phyloP scores from a whole-genome alignment of 2,329 filamentous ascomycete genomes.

The Albifimbria verrucaria region DNA sequence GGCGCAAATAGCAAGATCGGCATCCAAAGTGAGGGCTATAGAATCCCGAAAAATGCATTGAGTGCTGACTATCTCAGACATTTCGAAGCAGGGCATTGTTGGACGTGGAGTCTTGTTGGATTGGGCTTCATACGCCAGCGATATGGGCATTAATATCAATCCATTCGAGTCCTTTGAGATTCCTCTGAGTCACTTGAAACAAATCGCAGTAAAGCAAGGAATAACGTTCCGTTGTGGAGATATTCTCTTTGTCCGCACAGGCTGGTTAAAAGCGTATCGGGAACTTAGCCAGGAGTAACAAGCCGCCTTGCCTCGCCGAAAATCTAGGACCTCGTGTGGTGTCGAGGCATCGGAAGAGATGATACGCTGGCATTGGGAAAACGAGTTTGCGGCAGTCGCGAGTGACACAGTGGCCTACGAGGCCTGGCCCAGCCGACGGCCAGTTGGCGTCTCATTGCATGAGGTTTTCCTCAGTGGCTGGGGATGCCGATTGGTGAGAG shows the following conservation, averaged over 20 bases:
- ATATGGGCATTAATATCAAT: conserved; percentile 30
- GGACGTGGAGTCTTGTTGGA: conserved; percentile 52
- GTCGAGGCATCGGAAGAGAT: conserved; percentile 45
- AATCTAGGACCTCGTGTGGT: conserved; percentile 31
- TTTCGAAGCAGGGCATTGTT: conserved; percentile 34
- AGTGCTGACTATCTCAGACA: not conserved
- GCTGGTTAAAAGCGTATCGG: conserved; percentile 44
- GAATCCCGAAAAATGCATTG: not conserved
- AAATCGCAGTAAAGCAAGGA: conserved; percentile 40
- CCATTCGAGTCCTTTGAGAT: conserved; percentile 40
- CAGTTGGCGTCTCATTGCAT: conserved; percentile 32
- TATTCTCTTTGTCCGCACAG: conserved; percentile 54
- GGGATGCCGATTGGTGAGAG: conserved; percentile 38
- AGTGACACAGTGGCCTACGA: conserved; percentile 54
- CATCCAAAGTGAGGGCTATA: not conserved
- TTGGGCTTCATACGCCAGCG: conserved; percentile 43
- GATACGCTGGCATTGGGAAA: conserved; percentile 56
- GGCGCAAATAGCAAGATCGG: not conserved
- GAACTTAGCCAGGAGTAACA: conserved; percentile 32
- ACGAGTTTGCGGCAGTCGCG: conserved; percentile 50
- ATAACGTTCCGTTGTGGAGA: conserved; percentile 46
- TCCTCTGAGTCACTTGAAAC: conserved; percentile 36
- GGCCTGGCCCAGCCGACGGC: conserved; percentile 38
- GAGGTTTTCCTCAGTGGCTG: conserved; percentile 43
- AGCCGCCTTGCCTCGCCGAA: conserved; percentile 26